Percentiles rank a stretch among this genome's conserved stretches.
Conservation (phyloP, 305 asterid species). For the Caryopteris hybrid region DNA sequence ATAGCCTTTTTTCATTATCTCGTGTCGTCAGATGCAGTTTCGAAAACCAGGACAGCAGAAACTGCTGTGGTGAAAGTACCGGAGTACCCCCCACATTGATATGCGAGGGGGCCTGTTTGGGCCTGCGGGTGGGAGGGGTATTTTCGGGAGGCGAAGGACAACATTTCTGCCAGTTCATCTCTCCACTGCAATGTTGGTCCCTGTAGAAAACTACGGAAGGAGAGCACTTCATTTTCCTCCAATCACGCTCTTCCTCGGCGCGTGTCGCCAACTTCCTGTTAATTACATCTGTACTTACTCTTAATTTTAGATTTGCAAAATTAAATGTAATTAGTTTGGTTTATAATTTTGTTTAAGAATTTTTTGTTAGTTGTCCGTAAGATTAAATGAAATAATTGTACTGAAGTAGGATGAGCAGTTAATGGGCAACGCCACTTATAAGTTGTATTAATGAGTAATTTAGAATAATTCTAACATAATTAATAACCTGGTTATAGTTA, state of each 20-base stretch:
- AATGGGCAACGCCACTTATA: neutral
- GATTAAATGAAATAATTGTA: neutral
- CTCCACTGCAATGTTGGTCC: conserved; percentile 30
- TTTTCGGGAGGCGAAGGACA: conserved; percentile 6
- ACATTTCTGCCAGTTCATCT: conserved; percentile 22
- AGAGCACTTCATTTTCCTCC: conserved; percentile 11
- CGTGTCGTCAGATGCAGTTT: conserved; percentile 40
- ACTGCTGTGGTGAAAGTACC: conserved; percentile 13
- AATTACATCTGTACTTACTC: no score
- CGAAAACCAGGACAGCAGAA: conserved; percentile 36
- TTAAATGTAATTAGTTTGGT: neutral
- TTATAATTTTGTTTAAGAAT: neutral
- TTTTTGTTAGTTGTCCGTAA: no score
- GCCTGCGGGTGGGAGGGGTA: conserved; percentile 12
- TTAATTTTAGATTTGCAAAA: neutral
- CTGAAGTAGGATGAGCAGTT: neutral
- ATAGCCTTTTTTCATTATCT: conserved; percentile 27
- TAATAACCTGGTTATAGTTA: neutral
- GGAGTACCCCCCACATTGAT: conserved; percentile 20
- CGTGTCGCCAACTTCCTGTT: neutral
- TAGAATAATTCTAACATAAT: neutral
- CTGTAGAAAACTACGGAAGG: conserved; percentile 22
- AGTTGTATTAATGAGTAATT: neutral
- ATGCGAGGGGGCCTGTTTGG: neutral
- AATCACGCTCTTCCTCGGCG: conserved; percentile 3